Evolutionary conservation across 176 grass and related monocot genomes (phyloP).

Genomic region (Lolium perenne): DNA sequence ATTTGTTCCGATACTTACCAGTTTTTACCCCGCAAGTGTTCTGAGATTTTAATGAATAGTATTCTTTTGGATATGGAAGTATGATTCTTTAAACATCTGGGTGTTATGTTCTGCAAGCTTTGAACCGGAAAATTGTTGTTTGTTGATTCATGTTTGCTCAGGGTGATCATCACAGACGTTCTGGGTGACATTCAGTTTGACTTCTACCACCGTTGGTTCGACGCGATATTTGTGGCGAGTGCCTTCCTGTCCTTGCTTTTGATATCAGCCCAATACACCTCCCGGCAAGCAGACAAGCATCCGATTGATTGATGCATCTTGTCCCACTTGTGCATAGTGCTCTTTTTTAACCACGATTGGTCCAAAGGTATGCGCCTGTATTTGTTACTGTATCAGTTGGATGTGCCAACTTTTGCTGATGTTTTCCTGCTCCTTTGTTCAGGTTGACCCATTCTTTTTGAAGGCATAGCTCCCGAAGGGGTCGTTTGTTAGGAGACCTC

Average conservation of each 20-base stretch:
- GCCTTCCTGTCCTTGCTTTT: conserved; percentile 92
- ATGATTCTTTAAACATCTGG: conserved; percentile 12
- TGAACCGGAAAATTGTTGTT: conserved; percentile 14
- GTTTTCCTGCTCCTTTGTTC: conserved; percentile 27
- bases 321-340: conserved; percentile 55
- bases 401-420: conserved; percentile 30
- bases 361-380: conserved; percentile 37
- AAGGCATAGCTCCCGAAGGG: conserved; percentile 32
- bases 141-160: conserved; percentile 41
- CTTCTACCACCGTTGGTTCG: conserved; percentile 98
- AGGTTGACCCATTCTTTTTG: conserved; percentile 55
- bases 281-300: conserved; percentile 92
- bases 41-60: background rate
- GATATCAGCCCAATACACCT: conserved; percentile 90
- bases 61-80: conserved; percentile 9
- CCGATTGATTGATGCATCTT: conserved; percentile 78
- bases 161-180: conserved; percentile 96
- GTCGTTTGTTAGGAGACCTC: conserved; percentile 33
- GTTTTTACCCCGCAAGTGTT: background rate
- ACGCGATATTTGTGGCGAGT: conserved; percentile 96
- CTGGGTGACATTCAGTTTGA: conserved; percentile 98
- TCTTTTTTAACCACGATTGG: conserved; percentile 54
- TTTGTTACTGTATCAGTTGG: background rate
- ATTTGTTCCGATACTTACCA: background rate
- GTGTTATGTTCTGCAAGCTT: too few relatives aligned